Evolutionary conservation across 345 rosid genomes (phyloP).

Genomic region (Eucalyptus tenuipes): DNA sequence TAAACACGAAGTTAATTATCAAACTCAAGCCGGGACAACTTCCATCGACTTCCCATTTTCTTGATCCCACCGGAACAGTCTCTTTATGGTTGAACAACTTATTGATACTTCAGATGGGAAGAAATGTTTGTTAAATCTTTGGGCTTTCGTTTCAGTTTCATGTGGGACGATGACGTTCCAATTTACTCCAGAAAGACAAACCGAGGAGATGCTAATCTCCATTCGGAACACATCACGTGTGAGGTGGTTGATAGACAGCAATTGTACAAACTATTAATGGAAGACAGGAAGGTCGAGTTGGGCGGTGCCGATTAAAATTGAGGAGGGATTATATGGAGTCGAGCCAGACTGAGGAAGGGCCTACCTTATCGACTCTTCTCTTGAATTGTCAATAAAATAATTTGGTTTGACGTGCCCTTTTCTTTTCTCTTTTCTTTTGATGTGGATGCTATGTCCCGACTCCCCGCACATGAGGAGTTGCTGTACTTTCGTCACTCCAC

Average conservation of each 20-base stretch:
- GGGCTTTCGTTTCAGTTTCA: not conserved
- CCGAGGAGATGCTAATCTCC: not conserved
- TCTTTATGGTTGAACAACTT: not conserved
- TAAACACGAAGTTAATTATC: not conserved
- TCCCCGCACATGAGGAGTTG: not conserved
- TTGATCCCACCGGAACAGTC: not conserved
- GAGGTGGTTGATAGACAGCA: not conserved
- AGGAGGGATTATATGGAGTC: not conserved
- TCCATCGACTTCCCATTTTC: not conserved
- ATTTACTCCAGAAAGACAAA: not conserved
- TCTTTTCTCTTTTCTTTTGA: not conserved
- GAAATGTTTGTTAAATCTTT: not conserved
- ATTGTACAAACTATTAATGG: not conserved
- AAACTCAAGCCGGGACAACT: not conserved
- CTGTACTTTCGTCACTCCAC: not conserved
- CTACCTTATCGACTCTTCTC: not conserved
- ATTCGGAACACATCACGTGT: not conserved
- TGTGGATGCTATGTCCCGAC: not conserved
- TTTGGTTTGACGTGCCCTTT: not conserved
- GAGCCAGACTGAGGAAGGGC: not conserved
- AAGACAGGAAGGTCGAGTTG: not conserved
- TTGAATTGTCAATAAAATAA: not conserved
- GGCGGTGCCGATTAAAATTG: not conserved
- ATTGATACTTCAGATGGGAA: not conserved
- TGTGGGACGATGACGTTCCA: not conserved